phyloP scores from a whole-genome alignment of 78 protist species.

The Isochrysis galbana region DNA sequence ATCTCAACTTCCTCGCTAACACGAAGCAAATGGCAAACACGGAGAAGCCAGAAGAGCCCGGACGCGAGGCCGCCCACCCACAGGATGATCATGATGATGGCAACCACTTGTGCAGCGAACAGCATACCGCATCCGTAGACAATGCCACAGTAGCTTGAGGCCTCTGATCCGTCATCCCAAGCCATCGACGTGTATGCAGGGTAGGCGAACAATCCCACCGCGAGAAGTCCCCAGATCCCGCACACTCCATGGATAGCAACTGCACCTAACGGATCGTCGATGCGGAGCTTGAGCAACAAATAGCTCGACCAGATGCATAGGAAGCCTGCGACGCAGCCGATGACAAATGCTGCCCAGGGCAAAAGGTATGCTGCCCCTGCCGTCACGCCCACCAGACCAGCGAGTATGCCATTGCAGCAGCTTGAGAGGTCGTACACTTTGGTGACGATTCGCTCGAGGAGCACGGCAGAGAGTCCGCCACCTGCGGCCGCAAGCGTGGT shows the following conservation, averaged over 20 bases:
- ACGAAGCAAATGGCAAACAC: background rate
- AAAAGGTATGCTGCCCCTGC: background rate
- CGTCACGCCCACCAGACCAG: constrained; percentile 51
- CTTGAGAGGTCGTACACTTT: background rate
- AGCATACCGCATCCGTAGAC: background rate
- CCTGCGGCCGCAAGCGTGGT: constrained; percentile 43
- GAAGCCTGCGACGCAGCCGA: constrained; percentile 25
- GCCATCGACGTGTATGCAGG: background rate
- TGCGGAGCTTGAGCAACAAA: background rate
- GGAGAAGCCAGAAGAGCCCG: background rate
- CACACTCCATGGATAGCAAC: constrained; percentile 58
- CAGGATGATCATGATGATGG: background rate
- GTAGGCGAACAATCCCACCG: constrained; percentile 25
- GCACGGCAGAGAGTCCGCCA: background rate
- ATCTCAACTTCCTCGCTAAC: background rate
- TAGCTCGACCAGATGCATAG: background rate
- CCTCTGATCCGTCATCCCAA: background rate
- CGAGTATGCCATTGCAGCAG: constrained; percentile 46
- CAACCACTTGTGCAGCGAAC: background rate
- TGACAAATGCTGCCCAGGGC: constrained; percentile 44
- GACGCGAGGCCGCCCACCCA: background rate
- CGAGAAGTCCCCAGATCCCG: constrained; percentile 52
- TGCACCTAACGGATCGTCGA: constrained; percentile 63
- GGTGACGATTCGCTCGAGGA: background rate
- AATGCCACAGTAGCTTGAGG: background rate